Base-by-base conservation (phyloP, 441 rosid species). In the Euphorbia celastroides region DNA sequence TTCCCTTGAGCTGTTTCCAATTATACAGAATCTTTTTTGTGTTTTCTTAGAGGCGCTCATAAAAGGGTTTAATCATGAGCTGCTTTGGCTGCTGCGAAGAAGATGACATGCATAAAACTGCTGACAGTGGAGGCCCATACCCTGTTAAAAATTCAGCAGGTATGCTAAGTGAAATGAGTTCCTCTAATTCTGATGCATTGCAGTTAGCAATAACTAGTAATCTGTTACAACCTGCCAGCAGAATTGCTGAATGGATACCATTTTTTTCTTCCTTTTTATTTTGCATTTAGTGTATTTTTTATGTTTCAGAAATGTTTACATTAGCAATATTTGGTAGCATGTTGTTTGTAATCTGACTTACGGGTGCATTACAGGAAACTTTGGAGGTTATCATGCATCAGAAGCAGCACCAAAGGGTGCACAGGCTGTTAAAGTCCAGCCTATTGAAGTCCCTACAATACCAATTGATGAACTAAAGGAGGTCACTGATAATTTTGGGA, bases 51-150 rank as follows among this genome's bases (percentile, higher is more conserved):
- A 22, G 66, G 25, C 7, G 27, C 61, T 70, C 42, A 44, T 27
- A 60, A n/a, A n/a, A 27, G 51, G 75, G 65, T 75, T 68, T 70
- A 81, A 75, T 41, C 74, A 93, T 93, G 97, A 77, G 97, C 62
- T 90, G 97, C 80, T 93, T 93, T 62, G 66, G 89, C 65, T 90
- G 98, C 72, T 93, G 96, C 50, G 83, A 71, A 60, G 98, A 87
- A 46, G 95, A 85, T 82, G 94, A 87, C 62, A 68, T 80, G 78
- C 88, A 82, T 55, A 88, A 84, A 79, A 77, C 84, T 63, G 80
- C 93, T 54, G 95, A 93, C 51, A 74, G 38, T 78, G 93, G 89
- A 62, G 90, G 86, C 30, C 80, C 81, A 5, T 77, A 87, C 70
- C 60, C 80, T 60, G 80, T 78, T 23, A 90, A 87, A 79, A 83